Evolutionary conservation across 177 flowering plant genomes (phyloP).

Genomic region (Vitis hybrid): DNA sequence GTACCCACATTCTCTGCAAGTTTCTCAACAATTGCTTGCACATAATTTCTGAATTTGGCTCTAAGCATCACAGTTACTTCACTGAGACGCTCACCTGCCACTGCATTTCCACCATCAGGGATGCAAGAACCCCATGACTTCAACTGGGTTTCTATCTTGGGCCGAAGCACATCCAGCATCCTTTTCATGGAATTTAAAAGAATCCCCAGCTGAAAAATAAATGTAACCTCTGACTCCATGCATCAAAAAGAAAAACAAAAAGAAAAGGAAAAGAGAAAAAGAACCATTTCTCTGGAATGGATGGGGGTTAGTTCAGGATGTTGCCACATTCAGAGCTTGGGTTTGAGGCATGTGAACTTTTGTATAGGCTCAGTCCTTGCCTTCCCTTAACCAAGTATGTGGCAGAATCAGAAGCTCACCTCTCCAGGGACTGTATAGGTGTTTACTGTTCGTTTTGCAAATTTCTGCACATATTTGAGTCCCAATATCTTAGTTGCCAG

Average conservation of each 20-base stretch:
- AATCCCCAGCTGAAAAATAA: slow-evolving; percentile 69
- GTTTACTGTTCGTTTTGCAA: slow-evolving; percentile 59
- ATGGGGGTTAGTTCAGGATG: no score
- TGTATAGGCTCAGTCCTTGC: no score
- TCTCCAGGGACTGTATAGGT: slow-evolving; percentile 71
- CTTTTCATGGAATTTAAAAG: slow-evolving; percentile 88
- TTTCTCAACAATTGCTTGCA: slow-evolving; percentile 88
- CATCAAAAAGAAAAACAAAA: not conserved
- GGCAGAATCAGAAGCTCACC: slow-evolving; percentile 35
- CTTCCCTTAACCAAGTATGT: no score
- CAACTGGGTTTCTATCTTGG: slow-evolving; percentile 71
- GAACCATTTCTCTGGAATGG: no score
- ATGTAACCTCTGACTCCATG: slow-evolving; percentile 5
- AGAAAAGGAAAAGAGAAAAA: not conserved
- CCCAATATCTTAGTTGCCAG: slow-evolving; percentile 76
- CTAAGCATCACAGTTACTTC: slow-evolving; percentile 92
- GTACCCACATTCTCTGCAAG: slow-evolving; percentile 84
- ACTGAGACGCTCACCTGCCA: slow-evolving; percentile 83
- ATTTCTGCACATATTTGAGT: slow-evolving; percentile 83
- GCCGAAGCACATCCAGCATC: slow-evolving; percentile 80
- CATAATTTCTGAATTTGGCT: slow-evolving; percentile 80
- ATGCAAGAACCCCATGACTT: slow-evolving; percentile 88
- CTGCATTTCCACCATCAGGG: slow-evolving; percentile 60
- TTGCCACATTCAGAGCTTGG: no score
- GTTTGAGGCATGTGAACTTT: no score